These are phyloP conservation scores for Erucastrum elatum DNA, from an alignment of 345 rosid genomes.

Conservation along the genomic window DNA sequence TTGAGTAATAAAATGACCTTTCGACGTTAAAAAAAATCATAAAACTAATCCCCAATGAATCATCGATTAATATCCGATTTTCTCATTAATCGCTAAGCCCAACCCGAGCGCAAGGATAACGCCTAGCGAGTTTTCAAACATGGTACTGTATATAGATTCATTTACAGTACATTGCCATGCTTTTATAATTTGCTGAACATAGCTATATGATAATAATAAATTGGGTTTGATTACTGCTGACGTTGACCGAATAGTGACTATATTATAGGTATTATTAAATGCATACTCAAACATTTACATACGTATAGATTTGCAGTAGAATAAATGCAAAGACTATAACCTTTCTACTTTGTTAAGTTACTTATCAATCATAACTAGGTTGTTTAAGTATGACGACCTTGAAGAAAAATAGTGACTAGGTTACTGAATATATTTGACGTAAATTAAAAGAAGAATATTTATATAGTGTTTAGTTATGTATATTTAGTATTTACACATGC, in stretches of 20 bases:
- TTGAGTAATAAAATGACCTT: too few relatives aligned
- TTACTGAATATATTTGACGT: not conserved
- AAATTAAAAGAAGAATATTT: not conserved
- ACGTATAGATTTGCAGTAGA: not conserved
- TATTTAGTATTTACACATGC: slow-evolving; percentile 2
- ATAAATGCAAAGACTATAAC: not conserved
- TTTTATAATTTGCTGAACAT: not conserved
- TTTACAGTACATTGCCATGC: not conserved
- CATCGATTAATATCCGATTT: too few relatives aligned
- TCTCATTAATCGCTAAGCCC: too few relatives aligned
- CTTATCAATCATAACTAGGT: slow-evolving; percentile 1
- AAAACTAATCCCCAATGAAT: too few relatives aligned
- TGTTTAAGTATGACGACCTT: slow-evolving; percentile 1
- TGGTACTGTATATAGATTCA: not conserved
- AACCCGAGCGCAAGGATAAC: too few relatives aligned
- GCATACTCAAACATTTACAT: not conserved
- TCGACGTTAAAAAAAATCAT: too few relatives aligned
- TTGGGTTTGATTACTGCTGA: not conserved
- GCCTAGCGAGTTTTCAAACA: too few relatives aligned
- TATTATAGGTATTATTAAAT: not conserved
- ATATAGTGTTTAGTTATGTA: not conserved
- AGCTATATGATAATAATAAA: not conserved
- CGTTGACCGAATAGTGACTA: slow-evolving; percentile 20
- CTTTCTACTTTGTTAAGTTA: not conserved
- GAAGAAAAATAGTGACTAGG: not conserved